Evolutionary conservation across 768 basidiomycete genomes (phyloP).

Genomic region (Pleurotus salmoneostramineus): DNA sequence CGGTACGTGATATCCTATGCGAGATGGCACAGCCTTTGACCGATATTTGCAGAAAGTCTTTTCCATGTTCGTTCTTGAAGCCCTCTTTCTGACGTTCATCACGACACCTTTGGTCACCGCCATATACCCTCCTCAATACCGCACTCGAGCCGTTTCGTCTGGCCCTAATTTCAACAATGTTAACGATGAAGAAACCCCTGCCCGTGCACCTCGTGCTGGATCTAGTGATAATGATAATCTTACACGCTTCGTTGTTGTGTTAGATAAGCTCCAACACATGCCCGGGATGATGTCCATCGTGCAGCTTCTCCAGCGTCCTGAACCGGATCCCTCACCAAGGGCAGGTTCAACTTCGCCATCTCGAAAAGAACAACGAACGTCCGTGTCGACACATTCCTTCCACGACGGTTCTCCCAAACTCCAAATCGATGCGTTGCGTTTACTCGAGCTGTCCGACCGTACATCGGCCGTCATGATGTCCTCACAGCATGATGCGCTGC

Average conservation of each 20-base stretch:
- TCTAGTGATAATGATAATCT: constrained; percentile 29
- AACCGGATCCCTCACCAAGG: constrained; percentile 14
- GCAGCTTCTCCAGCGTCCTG: constrained; percentile 63
- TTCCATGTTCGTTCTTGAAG: constrained; percentile 93
- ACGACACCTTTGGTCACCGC: constrained; percentile 72
- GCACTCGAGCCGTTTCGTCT: constrained; percentile 42
- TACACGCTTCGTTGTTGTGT: constrained; percentile 74
- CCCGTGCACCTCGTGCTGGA: constrained; percentile 8
- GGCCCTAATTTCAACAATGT: constrained; percentile 47
- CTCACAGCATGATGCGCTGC: constrained; percentile 60
- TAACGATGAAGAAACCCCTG: constrained; percentile 25
- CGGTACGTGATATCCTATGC: constrained; percentile 21
- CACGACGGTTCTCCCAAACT: constrained; percentile 6
- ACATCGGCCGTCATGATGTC: constrained; percentile 88
- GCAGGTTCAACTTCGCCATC: constrained; percentile 8
- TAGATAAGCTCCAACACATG: constrained; percentile 88
- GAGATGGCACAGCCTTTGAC: background rate
- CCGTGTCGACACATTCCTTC: constrained; percentile 11
- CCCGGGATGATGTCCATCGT: constrained; percentile 88
- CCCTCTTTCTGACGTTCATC: constrained; percentile 78
- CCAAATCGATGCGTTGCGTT: constrained; percentile 66
- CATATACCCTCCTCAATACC: constrained; percentile 64
- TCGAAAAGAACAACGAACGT: background rate
- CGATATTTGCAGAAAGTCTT: constrained; percentile 54
- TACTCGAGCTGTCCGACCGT: constrained; percentile 85